Evolutionary conservation across 257 asterid genomes (phyloP).

Genomic region (Lavandula angustifolia): DNA sequence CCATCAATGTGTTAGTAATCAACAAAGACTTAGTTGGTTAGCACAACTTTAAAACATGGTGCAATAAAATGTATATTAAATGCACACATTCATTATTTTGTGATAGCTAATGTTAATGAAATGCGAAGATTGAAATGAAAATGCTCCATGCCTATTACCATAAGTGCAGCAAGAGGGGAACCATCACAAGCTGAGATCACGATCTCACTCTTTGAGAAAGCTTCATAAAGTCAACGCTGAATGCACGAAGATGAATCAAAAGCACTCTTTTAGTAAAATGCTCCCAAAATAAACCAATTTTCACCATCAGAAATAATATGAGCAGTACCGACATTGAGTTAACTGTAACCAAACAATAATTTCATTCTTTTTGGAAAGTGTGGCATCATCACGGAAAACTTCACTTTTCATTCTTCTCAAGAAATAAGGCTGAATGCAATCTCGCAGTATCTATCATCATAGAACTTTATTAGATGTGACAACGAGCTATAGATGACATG

Average conservation of each 20-base stretch:
- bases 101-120: constrained; percentile 11
- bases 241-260: constrained; percentile 25
- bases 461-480: constrained; percentile 31
- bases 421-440: constrained; percentile 86
- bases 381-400: constrained; percentile 56
- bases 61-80: constrained; percentile 7
- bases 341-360: constrained; percentile 84
- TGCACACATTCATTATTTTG: not conserved
- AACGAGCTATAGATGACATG: constrained; percentile 18
- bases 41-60: constrained; percentile 11
- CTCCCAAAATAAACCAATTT: constrained; percentile 12
- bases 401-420: constrained; percentile 92
- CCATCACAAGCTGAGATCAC: constrained; percentile 91
- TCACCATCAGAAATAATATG: not conserved
- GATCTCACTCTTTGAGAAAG: constrained; percentile 90
- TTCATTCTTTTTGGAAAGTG: constrained; percentile 92
- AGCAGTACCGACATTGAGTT: constrained; percentile 75
- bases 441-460: constrained; percentile 66
- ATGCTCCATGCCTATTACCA: constrained; percentile 48
- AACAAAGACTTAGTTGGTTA: constrained; percentile 16
- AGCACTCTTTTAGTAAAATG: constrained; percentile 7
- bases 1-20: constrained; percentile 1
- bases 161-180: constrained; percentile 94
- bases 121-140: constrained; percentile 1
- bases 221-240: constrained; percentile 88